Percentiles rank a stretch among this genome's conserved stretches.
These are phyloP conservation scores for Apostasia shenzhenica DNA, from an alignment of 106 monocot genomes.

Conservation along the genomic window DNA sequence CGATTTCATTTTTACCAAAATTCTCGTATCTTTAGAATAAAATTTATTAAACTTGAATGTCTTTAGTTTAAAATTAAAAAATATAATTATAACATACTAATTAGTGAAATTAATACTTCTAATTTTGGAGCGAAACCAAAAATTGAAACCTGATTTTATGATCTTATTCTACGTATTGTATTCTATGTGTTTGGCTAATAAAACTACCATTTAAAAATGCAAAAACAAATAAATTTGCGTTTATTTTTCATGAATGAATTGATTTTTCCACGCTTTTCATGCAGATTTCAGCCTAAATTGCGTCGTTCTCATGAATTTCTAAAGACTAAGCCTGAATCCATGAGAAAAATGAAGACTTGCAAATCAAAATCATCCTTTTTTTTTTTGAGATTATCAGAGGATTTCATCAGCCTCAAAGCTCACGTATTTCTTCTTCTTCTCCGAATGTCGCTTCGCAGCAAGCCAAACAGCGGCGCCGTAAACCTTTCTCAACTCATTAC, in stretches of 20 bases:
- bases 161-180: background rate
- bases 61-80: too few relatives aligned
- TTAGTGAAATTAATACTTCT: too few relatives aligned
- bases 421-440: conserved; percentile 1
- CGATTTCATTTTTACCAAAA: background rate
- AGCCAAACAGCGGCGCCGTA: conserved; percentile 18
- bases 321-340: background rate
- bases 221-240: background rate
- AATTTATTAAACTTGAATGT: too few relatives aligned
- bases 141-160: too few relatives aligned
- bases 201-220: too few relatives aligned
- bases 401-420: conserved; percentile 9
- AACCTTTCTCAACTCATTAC: conserved; percentile 46
- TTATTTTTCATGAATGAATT: too few relatives aligned
- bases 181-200: too few relatives aligned
- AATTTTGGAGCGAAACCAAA: too few relatives aligned
- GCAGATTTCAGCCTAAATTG: background rate
- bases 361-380: too few relatives aligned
- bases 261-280: too few relatives aligned
- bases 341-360: background rate
- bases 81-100: background rate
- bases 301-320: background rate
- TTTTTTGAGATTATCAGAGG: background rate
- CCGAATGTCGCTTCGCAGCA: background rate
- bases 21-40: too few relatives aligned